These are phyloP conservation scores for Gossypium anomalum DNA, from an alignment of 345 rosid genomes.

Conservation along the genomic window DNA sequence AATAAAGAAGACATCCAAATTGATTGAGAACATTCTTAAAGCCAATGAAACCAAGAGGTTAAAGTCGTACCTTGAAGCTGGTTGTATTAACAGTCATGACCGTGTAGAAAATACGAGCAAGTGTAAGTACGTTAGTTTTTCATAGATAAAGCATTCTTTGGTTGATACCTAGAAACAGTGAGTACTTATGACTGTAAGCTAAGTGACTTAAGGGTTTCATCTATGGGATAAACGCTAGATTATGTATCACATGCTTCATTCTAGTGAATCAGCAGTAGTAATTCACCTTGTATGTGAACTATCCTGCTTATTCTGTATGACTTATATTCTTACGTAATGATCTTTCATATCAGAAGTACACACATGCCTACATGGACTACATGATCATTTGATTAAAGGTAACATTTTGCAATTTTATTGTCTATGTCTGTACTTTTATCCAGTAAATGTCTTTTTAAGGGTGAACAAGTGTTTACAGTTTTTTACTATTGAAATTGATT, in stretches of 20 bases:
- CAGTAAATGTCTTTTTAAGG: neutral
- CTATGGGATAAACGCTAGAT: neutral
- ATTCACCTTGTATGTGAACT: neutral
- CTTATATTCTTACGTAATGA: neutral
- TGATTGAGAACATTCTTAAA: slow-evolving; percentile 5
- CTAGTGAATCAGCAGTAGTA: neutral
- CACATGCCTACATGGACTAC: neutral
- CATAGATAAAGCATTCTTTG: neutral
- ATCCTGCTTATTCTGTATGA: neutral
- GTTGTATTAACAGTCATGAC: slow-evolving; percentile 1
- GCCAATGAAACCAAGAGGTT: slow-evolving; percentile 4
- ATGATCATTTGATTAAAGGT: slow-evolving; percentile 4
- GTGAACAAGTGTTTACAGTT: neutral
- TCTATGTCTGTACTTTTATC: neutral
- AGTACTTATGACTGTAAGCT: neutral
- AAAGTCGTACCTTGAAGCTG: neutral
- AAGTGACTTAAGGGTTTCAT: neutral
- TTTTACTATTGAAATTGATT: neutral
- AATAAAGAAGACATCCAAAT: neutral
- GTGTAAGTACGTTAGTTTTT: neutral
- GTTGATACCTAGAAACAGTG: neutral
- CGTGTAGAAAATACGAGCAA: slow-evolving; percentile 1
- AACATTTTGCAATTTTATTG: neutral
- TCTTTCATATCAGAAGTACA: neutral
- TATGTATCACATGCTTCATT: neutral